These are phyloP conservation scores for Penicillium sp. DNA, from an alignment of 2,329 filamentous ascomycete genomes.

Conservation along the genomic window DNA sequence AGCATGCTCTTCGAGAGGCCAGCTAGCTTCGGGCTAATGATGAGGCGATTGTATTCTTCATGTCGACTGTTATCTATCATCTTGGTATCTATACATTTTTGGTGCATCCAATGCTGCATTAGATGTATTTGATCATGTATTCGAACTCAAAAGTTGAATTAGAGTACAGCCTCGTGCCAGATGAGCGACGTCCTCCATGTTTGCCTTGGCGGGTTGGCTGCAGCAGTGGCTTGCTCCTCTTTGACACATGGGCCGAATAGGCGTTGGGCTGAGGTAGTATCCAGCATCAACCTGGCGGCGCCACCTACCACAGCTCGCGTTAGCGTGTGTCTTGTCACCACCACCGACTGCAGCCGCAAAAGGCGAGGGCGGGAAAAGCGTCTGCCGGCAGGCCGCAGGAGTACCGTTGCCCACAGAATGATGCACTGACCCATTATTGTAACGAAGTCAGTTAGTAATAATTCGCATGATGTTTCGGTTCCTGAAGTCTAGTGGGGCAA, in stretches of 20 bases:
- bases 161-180: neutral
- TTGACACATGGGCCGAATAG: neutral
- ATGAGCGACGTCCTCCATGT: neutral
- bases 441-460: neutral
- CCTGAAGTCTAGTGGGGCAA: conserved; percentile 10
- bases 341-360: neutral
- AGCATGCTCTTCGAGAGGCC: neutral
- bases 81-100: no score
- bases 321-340: neutral
- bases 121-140: neutral
- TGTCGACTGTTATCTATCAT: neutral
- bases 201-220: conserved; percentile 2
- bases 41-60: neutral
- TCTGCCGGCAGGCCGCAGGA: neutral
- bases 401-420: neutral
- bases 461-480: conserved; percentile 4
- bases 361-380: neutral
- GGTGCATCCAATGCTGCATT: neutral
- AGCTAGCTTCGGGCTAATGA: neutral
- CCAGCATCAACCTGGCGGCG: neutral
- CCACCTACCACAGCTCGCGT: conserved; percentile 2
- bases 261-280: neutral
- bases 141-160: neutral
- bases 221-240: conserved; percentile 3
- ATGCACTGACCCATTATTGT: neutral